Evolutionary conservation across 176 grass and related monocot species (phyloP).

Genomic region (Guadua angustifolia): DNA sequence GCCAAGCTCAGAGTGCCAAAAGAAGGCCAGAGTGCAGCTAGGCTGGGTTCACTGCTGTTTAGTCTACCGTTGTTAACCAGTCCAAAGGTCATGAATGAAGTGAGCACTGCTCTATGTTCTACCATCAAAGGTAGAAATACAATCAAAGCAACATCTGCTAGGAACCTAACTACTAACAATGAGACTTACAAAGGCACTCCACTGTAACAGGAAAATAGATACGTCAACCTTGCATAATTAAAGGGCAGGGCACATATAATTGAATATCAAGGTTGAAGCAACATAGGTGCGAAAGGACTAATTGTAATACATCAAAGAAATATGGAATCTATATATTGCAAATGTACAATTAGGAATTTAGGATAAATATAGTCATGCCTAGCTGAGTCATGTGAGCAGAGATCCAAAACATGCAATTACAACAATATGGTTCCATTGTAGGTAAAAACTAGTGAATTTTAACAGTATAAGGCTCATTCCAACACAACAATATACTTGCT

Average conservation of each 20-base stretch:
- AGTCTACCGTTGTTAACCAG: neutral
- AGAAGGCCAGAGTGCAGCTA: neutral
- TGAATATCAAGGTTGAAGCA: neutral
- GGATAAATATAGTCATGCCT: neutral
- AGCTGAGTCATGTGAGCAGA: neutral
- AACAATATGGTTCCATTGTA: neutral
- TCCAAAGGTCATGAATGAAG: neutral
- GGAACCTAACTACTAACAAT: neutral
- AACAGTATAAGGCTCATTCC: neutral
- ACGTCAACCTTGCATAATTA: neutral
- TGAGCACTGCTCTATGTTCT: neutral
- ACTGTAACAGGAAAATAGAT: constrained; percentile 7
- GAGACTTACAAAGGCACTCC: neutral
- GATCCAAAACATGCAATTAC: neutral
- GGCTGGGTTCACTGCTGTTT: neutral
- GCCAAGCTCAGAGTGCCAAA: neutral
- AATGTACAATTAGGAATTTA: neutral
- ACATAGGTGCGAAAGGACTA: neutral
- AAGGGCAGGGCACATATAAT: neutral
- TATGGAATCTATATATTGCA: neutral
- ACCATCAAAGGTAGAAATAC: neutral
- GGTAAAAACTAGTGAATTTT: neutral
- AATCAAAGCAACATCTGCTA: neutral
- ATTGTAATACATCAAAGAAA: neutral
- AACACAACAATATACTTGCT: constrained; percentile 3